Evolutionary conservation across 345 rosid genomes (phyloP).

Genomic region (Noccaea bulbosa): DNA sequence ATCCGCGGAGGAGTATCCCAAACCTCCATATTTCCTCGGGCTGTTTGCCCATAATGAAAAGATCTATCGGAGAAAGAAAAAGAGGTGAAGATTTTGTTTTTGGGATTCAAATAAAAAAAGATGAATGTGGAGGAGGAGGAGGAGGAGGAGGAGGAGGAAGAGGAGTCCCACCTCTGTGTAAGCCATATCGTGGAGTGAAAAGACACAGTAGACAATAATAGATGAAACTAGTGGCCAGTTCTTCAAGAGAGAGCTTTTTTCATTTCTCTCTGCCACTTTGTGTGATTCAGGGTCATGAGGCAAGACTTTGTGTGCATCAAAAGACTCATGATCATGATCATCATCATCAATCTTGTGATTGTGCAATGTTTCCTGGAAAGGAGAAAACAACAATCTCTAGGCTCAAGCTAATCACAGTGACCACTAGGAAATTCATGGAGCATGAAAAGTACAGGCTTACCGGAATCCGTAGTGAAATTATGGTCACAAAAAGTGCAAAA

Average conservation of each 20-base stretch:
- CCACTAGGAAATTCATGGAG: neutral
- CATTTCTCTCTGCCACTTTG: constrained; percentile 32
- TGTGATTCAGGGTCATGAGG: constrained; percentile 40
- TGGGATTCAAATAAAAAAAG: neutral
- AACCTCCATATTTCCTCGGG: constrained; percentile 70
- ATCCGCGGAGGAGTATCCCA: constrained; percentile 61
- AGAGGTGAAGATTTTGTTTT: neutral
- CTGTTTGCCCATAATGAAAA: constrained; percentile 93
- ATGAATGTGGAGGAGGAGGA: constrained; percentile 18
- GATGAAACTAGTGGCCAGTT: constrained; percentile 97
- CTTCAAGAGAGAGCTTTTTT: constrained; percentile 50
- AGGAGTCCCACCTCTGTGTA: constrained; percentile 68
- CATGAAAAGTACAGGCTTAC: constrained; percentile 44
- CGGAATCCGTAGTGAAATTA: constrained; percentile 71
- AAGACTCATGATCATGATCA: constrained; percentile 43
- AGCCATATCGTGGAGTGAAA: constrained; percentile 96
- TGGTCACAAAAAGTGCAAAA: constrained; percentile 63
- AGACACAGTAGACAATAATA: constrained; percentile 76
- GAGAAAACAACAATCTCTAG: constrained; percentile 29
- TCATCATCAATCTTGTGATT: constrained; percentile 47
- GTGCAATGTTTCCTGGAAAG: constrained; percentile 74
- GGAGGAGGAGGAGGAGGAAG: constrained; percentile 20
- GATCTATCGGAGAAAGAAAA: constrained; percentile 49
- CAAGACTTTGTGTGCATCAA: constrained; percentile 54
- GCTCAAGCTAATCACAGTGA: constrained; percentile 16